A percentile compares a stretch with the other conserved stretches of the same genome.
Conservation (phyloP, 345 rosid genomes). For the Moricandia arvensis region DNA sequence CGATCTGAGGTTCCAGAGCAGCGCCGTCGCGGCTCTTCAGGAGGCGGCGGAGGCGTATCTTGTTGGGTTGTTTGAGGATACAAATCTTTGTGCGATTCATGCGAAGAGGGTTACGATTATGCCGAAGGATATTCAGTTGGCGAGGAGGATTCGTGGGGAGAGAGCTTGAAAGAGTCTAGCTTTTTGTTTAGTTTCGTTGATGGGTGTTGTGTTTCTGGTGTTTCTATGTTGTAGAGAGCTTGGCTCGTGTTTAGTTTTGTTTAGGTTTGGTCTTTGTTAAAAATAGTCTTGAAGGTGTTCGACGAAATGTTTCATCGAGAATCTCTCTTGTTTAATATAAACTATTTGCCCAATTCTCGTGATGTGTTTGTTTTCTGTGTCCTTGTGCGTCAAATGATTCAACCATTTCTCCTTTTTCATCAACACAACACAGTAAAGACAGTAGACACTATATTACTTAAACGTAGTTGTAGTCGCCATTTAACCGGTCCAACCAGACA, state of each 20-base stretch:
- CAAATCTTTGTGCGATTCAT: conserved; percentile 54
- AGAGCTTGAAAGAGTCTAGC: conserved; percentile 37
- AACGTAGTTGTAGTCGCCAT: neutral
- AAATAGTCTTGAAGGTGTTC: neutral
- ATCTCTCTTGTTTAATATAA: conserved; percentile 5
- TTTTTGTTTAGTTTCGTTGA: neutral
- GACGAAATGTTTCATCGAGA: neutral
- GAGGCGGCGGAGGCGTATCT: conserved; percentile 58
- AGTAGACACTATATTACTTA: neutral
- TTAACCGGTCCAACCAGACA: neutral
- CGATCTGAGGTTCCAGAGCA: conserved; percentile 58
- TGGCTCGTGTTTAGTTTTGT: neutral
- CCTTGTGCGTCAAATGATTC: neutral
- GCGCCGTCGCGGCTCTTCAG: conserved; percentile 54
- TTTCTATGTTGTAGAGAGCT: neutral
- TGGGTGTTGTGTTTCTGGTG: neutral
- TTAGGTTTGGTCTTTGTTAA: neutral
- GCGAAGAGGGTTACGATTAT: conserved; percentile 58
- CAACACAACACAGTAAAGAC: neutral
- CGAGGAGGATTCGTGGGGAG: conserved; percentile 54
- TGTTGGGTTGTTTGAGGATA: conserved; percentile 54
- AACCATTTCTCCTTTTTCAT: neutral
- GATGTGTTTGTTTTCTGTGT: neutral
- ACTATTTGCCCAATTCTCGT: neutral
- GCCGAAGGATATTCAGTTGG: conserved; percentile 59